Evolutionary conservation across 1,284 basidiomycete genomes (phyloP).

Genomic region (Chalciporus sp.): DNA sequence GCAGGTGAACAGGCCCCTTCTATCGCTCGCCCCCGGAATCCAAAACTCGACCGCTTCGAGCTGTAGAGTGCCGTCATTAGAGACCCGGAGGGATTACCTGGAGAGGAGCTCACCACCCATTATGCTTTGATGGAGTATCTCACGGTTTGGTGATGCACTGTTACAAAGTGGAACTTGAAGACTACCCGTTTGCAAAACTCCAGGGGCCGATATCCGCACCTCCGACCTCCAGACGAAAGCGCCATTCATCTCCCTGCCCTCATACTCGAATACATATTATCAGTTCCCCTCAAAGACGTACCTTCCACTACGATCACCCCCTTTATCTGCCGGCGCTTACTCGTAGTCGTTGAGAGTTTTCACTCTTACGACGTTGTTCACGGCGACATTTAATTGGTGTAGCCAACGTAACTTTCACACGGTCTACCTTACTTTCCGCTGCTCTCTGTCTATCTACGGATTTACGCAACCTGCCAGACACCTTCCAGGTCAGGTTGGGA

Average conservation of each 20-base stretch:
- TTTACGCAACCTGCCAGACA: too few species aligned
- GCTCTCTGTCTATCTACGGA: too few species aligned
- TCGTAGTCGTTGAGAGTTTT: neutral
- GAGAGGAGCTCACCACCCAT: neutral
- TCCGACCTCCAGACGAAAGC: conserved; percentile 4
- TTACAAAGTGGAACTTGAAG: neutral
- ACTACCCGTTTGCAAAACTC: neutral
- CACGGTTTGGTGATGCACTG: neutral
- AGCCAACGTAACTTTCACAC: conserved; percentile 6
- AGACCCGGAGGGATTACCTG: neutral
- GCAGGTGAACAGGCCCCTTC: conserved; percentile 1
- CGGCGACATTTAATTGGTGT: conserved; percentile 1
- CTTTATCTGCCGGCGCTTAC: neutral
- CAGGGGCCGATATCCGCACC: conserved; percentile 5
- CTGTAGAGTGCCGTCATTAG: neutral
- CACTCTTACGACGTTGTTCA: conserved; percentile 2
- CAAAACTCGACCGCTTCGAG: neutral
- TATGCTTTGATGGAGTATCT: too few species aligned
- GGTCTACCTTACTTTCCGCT: too few species aligned
- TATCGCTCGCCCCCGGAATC: neutral
- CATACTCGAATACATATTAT: conserved; percentile 10
- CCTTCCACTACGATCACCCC: neutral
- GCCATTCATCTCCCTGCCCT: neutral
- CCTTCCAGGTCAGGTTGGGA: too few species aligned
- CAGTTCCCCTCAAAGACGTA: neutral